A percentile compares a stretch with the other conserved stretches of the same genome.
These are phyloP conservation scores for Mycena kentingensis DNA, from an alignment of 768 basidiomycete genomes.

Conservation along the genomic window DNA sequence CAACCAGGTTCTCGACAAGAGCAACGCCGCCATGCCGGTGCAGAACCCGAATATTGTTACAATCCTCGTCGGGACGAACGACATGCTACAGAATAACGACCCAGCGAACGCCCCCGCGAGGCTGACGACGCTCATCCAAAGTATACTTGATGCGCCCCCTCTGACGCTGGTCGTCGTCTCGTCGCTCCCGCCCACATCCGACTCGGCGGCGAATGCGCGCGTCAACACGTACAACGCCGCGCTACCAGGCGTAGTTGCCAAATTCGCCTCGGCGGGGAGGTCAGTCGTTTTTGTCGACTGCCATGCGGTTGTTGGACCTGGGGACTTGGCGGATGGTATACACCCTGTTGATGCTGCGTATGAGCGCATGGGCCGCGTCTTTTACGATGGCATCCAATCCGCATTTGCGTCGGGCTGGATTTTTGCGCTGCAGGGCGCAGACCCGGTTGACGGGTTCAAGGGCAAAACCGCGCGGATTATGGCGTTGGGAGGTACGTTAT, in stretches of 20 bases:
- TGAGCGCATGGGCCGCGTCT: background rate
- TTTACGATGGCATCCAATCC: background rate
- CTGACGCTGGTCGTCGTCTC: background rate
- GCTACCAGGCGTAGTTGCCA: background rate
- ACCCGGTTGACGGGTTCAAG: background rate
- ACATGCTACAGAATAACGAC: background rate
- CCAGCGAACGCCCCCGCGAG: background rate
- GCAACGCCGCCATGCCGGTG: background rate
- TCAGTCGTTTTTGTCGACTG: background rate
- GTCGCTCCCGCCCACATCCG: background rate
- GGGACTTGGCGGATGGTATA: background rate
- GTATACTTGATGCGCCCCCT: background rate
- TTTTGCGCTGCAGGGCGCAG: background rate
- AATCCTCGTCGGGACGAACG: conserved; percentile 1
- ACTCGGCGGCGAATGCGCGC: background rate
- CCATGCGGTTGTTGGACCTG: background rate
- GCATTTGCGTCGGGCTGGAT: background rate
- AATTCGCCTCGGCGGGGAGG: background rate
- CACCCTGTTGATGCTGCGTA: background rate
- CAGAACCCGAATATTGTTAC: background rate
- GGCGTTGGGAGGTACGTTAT: background rate
- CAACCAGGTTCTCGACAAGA: background rate
- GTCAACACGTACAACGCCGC: background rate
- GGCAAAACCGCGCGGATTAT: background rate
- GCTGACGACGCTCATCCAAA: conserved; percentile 1